These are phyloP conservation scores for Coelastrella sp. DNA, from an alignment of 139 green algal species.

Conservation along the genomic window DNA sequence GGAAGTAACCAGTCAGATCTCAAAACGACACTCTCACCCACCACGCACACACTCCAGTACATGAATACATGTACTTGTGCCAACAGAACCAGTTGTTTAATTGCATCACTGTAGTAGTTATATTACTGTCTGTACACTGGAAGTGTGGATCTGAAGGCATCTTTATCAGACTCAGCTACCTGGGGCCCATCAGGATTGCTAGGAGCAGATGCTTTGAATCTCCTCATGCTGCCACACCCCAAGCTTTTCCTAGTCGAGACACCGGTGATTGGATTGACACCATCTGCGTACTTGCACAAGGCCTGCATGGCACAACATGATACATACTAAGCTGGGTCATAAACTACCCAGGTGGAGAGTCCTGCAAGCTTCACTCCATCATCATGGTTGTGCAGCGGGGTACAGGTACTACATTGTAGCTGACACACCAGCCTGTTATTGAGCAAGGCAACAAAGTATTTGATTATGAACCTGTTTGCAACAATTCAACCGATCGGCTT, in stretches of 20 bases:
- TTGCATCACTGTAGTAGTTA: too few relatives aligned
- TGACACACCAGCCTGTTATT: too few relatives aligned
- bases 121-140: slow-evolving; percentile 72
- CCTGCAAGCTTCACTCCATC: not conserved
- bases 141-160: slow-evolving; percentile 76
- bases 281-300: slow-evolving; percentile 89
- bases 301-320: too few relatives aligned
- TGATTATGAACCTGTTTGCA: too few relatives aligned
- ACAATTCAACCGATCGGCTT: too few relatives aligned
- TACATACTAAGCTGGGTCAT: not conserved
- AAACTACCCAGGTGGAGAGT: not conserved
- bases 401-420: too few relatives aligned
- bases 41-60: too few relatives aligned
- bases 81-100: too few relatives aligned
- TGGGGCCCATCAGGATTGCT: slow-evolving; percentile 81
- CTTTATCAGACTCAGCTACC: slow-evolving; percentile 78
- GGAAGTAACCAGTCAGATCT: too few relatives aligned
- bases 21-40: too few relatives aligned
- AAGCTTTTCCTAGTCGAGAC: slow-evolving; percentile 88
- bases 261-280: slow-evolving; percentile 84
- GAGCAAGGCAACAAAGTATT: too few relatives aligned
- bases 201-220: slow-evolving; percentile 61
- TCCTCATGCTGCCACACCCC: slow-evolving; percentile 78
- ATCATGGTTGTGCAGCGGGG: not conserved
- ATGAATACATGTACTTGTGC: too few relatives aligned